These are phyloP conservation scores for Vachellia collinsii DNA, from an alignment of 306 rosid genomes.

Conservation along the genomic window DNA sequence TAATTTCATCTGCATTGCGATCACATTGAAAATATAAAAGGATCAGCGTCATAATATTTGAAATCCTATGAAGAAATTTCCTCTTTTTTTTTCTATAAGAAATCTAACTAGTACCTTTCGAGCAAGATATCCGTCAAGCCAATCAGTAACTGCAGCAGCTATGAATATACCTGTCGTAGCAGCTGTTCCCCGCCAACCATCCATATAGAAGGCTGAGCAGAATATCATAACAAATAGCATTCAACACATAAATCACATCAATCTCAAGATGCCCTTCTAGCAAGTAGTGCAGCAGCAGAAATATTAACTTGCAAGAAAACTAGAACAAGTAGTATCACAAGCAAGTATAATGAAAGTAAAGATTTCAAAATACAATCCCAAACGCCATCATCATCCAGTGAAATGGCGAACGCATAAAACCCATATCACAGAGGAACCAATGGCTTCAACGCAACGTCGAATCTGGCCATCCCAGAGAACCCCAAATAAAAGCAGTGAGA, in stretches of 20 bases:
- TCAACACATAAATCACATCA: neutral
- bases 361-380: neutral
- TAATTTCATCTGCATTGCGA: slow-evolving; percentile 74
- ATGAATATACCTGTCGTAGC: slow-evolving; percentile 85
- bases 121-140: slow-evolving; percentile 99
- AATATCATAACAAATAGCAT: neutral
- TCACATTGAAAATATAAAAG: neutral
- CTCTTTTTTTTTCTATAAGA: neutral
- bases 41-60: neutral
- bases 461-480: neutral
- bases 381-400: neutral
- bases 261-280: neutral
- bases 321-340: neutral
- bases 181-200: slow-evolving; percentile 80
- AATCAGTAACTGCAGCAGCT: slow-evolving; percentile 84
- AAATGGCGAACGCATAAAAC: neutral
- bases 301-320: neutral
- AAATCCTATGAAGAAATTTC: neutral
- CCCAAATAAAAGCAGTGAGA: neutral
- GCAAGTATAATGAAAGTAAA: neutral
- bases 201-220: slow-evolving; percentile 73
- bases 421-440: neutral
- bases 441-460: neutral
- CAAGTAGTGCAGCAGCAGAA: neutral
- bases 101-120: slow-evolving; percentile 62